Evolutionary conservation across 805 yeast species (phyloP), one percentile per base, ranked within the genome.

Genomic region (Starmerella sp.): DNA sequence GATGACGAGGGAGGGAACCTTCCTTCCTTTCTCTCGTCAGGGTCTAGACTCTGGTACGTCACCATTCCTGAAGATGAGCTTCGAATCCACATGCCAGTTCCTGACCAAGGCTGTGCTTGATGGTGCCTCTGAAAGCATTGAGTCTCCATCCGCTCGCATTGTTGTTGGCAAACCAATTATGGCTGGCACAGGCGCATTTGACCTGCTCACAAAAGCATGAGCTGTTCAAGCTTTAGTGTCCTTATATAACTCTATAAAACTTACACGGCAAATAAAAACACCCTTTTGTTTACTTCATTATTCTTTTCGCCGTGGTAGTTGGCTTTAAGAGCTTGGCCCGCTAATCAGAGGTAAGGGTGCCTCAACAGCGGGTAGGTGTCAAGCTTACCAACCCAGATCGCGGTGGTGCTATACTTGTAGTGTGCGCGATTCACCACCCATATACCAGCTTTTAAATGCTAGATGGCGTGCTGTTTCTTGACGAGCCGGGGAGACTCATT

Each of bases 1-100:
- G 88, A 93, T 93, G 99, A 93, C 99, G 5, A 82, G 98, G 72
- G 97, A 93, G 72, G 99, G 99, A 66, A 80, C 95, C 2, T 93
- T 90, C 68, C 74, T 91, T 68, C 96, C 99, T 30, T 93, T 93
- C 77, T 90, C 88, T 72, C 86, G 99, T 77, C 96, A 88, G 74
- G 99, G 99, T 71, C 90, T 95, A 69, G 97, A 93, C 70, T 79
- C 95, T 1, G 81, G 93, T 13, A 89, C 97, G 1, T 90, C 97
- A 7, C 86, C 97, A 15, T 87, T 93, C 76, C 84, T 88, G 90
- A 93, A 93, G 76, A 93, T 93, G 99, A 88, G 96, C 54, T 93
- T 89, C 71, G 99, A 93, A 74, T 93, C 98, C 46, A 93, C 99
- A 1, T 89, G 96, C 75, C 95, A 87, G 72, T 93, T 93, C 77